phyloP scores from a whole-genome alignment of 148 eudicot genomes.

The Pharnaceum exiguum region DNA sequence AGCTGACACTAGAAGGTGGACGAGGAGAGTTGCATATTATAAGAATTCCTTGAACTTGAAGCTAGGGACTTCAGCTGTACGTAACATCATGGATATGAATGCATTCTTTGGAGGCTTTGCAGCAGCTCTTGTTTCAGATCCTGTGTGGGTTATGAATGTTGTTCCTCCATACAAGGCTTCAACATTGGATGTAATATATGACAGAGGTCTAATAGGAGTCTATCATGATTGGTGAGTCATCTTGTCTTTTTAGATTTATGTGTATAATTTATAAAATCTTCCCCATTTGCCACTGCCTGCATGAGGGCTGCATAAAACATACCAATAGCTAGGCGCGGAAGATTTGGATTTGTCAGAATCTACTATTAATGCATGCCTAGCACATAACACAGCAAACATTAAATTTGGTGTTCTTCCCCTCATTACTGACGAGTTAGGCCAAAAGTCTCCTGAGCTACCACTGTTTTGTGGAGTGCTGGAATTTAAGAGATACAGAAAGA shows the following conservation, averaged over 20 bases:
- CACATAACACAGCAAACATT: no score
- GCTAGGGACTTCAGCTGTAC: conserved; percentile 67
- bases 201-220: conserved; percentile 88
- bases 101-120: conserved; percentile 97
- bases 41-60: conserved; percentile 66
- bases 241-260: conserved; percentile 7
- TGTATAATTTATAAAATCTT: neutral
- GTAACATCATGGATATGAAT: conserved; percentile 99
- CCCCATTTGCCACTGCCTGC: neutral
- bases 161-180: conserved; percentile 74
- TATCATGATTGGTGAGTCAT: conserved; percentile 94
- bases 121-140: conserved; percentile 77
- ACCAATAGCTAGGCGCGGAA: neutral
- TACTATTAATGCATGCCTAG: no score
- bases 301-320: no score
- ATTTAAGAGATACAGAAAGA: no score
- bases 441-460: no score
- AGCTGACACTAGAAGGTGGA: conserved; percentile 80
- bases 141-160: conserved; percentile 99
- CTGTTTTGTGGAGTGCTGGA: no score
- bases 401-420: no score
- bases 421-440: no score
- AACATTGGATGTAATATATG: conserved; percentile 78
- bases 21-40: conserved; percentile 70
- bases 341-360: no score